These are phyloP conservation scores for Salix koriyanagi DNA, from an alignment of 345 rosid genomes.

Conservation along the genomic window DNA sequence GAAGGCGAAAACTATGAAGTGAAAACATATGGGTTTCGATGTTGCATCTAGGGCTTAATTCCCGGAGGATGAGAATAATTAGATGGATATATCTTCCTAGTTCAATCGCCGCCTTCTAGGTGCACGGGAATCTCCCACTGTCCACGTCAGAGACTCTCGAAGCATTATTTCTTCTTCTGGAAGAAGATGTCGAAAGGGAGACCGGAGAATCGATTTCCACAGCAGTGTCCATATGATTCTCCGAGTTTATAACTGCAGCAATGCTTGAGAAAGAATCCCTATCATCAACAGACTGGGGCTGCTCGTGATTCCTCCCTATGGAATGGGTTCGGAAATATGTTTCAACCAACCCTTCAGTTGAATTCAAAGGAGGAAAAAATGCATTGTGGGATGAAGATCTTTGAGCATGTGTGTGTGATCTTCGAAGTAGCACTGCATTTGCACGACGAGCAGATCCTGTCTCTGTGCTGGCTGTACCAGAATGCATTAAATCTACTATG, in stretches of 20 bases:
- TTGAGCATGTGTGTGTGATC: constrained; percentile 46
- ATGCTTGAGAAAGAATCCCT: constrained; percentile 88
- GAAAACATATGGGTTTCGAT: not conserved
- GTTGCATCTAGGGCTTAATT: constrained; percentile 4
- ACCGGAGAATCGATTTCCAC: constrained; percentile 81
- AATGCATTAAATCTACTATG: not conserved
- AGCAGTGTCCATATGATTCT: constrained; percentile 76
- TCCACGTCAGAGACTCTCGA: constrained; percentile 76
- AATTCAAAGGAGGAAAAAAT: constrained; percentile 43
- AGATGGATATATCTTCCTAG: constrained; percentile 20
- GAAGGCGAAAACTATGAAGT: not conserved
- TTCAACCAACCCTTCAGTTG: constrained; percentile 56
- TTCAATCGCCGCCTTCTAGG: constrained; percentile 71
- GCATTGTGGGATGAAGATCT: constrained; percentile 49
- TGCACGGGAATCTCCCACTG: constrained; percentile 77
- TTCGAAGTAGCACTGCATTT: constrained; percentile 42
- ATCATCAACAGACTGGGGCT: constrained; percentile 70
- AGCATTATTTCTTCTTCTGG: constrained; percentile 66
- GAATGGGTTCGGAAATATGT: constrained; percentile 49
- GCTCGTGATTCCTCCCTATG: constrained; percentile 65
- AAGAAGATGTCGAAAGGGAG: constrained; percentile 75
- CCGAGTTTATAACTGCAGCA: constrained; percentile 83
- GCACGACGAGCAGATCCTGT: not conserved
- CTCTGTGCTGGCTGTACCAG: not conserved
- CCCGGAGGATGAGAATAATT: not conserved